Base-by-base conservation (phyloP, 306 rosid species). In the Acmispon strigosus region DNA sequence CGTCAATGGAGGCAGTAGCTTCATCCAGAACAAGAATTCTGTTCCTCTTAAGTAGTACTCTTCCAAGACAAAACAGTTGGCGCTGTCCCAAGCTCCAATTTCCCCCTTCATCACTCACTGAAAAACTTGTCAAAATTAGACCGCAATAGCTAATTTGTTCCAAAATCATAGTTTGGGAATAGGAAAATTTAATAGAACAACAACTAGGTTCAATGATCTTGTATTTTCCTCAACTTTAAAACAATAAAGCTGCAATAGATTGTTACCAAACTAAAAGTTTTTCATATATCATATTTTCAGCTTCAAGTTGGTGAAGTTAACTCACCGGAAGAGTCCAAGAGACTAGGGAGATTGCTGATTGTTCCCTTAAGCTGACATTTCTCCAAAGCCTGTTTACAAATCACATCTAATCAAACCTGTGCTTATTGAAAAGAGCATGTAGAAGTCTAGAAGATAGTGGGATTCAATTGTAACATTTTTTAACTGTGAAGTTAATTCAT, bases 41-140 rank as follows among this genome's bases (percentile, higher is more conserved):
- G 69, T 81, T 92, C 70, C 89, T 83, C 66, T 78, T 89, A 3
- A 89, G 90, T 4, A 92, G 82, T 19, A 92, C 96, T 84, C 96
- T 82, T 44, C 97, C 96, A 1, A 91, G 96, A 74, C 96, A 89
- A 55, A 91, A 87, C 13, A 91, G 78, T 56, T 91, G 96, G 9
- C 90, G 70, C 22, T 91, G 96, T 78, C 96, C 96, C 1, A 81
- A 79, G 43, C 97, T 91, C 96, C 96, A 91, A 49, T 91, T 91
- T 41, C 85, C 97, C 13, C 96, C 97, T 84, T 89, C 96, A 78
- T 89, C 96, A 69, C 83, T 89, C 66, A 91, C 96, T 91, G 78
- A 67, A 69, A 34, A 50, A 74, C 2, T 17, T 6, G 7, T 11
- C 51, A 73, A 17, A 29, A 42, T 66, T 50, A 66, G 59, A 73